Conservation (phyloP, 345 rosid genomes). For the Arabidopsis arenosa region DNA sequence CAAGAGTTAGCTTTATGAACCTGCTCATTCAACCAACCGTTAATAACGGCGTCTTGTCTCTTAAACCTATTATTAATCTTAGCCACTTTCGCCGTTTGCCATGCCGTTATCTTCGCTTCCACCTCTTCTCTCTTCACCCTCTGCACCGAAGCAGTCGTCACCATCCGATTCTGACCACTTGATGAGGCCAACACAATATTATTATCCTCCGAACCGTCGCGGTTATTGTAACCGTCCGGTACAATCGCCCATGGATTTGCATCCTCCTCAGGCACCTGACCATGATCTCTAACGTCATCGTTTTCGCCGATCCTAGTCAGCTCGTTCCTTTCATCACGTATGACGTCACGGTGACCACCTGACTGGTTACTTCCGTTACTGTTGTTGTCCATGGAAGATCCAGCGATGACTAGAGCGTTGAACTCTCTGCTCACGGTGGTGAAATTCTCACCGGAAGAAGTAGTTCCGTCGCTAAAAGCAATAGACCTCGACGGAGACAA, state of each 20-base stretch:
- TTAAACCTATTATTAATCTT: slow-evolving; percentile 91
- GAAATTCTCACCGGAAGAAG: slow-evolving; percentile 71
- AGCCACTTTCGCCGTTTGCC: slow-evolving; percentile 89
- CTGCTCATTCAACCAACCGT: slow-evolving; percentile 91
- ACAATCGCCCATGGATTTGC: slow-evolving; percentile 88
- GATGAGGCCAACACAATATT: slow-evolving; percentile 39
- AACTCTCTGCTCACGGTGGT: slow-evolving; percentile 91
- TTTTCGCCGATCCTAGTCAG: slow-evolving; percentile 77
- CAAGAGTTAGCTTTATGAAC: slow-evolving; percentile 76
- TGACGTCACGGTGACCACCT: slow-evolving; percentile 24
- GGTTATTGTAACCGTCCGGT: slow-evolving; percentile 52
- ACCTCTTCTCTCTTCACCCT: slow-evolving; percentile 95
- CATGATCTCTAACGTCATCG: slow-evolving; percentile 57
- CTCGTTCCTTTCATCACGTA: slow-evolving; percentile 36
- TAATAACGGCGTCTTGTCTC: slow-evolving; percentile 90
- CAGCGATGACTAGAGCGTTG: slow-evolving; percentile 93
- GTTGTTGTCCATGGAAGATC: slow-evolving; percentile 55
- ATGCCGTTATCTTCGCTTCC: slow-evolving; percentile 89
- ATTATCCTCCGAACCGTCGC: slow-evolving; percentile 31
- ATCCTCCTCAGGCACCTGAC: slow-evolving; percentile 63
- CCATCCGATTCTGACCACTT: slow-evolving; percentile 35
- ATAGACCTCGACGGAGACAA: slow-evolving; percentile 56
- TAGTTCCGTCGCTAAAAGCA: slow-evolving; percentile 44
- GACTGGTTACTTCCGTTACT: slow-evolving; percentile 14
- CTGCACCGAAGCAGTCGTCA: slow-evolving; percentile 59